Evolutionary conservation across 2,329 filamentous ascomycete species (phyloP), one percentile per base, ranked within the genome.

Genomic region (Dactylonectria macrodidyma): DNA sequence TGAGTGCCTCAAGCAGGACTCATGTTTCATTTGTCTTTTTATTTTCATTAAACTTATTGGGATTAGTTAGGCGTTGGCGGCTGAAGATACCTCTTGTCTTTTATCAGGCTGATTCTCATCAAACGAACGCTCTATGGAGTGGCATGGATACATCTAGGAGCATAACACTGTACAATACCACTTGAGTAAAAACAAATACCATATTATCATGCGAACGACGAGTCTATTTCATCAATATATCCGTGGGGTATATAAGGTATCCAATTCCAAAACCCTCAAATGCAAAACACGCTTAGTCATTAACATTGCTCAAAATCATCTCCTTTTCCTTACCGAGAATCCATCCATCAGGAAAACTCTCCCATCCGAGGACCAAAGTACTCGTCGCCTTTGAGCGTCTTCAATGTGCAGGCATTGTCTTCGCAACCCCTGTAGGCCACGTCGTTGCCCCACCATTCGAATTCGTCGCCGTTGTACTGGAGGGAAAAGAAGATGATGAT

Each of bases 401-500:
- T 77, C 57, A 82, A 75, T 11, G 78, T 77, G 67, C 84, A 86
- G 3, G 81, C 78, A 16, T 75, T 71, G 62, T 79, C 81, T 71
- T 86, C 84, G 47, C 84, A 84, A 34, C 84, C 84, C 59, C 79
- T 69, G 16, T 79, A 77, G 4, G 81, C 77, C 8, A 83, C 78
- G 19, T 71, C 76, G 71, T 87, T 87, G 38, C 85, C 85, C 85
- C 85, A 87, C 85, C 85, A 87, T 9, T 82, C 69, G 51, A 87
- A 73, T 26, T 81, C 74, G 4, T 81, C 76, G 5, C 79, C 79
- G n/a, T 81, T 80, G 70, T 82, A 85, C 69, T 86, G 82, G 16
- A 88, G 76, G 14, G 82, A 80, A 71, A 88, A 89, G 80, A 88
- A 87, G 68, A 88, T 86, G 71, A 88, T 78, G 68, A 88, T 83